Base-by-base conservation (phyloP, 179 eudicot genomes). In the Beta macrorhiza region DNA sequence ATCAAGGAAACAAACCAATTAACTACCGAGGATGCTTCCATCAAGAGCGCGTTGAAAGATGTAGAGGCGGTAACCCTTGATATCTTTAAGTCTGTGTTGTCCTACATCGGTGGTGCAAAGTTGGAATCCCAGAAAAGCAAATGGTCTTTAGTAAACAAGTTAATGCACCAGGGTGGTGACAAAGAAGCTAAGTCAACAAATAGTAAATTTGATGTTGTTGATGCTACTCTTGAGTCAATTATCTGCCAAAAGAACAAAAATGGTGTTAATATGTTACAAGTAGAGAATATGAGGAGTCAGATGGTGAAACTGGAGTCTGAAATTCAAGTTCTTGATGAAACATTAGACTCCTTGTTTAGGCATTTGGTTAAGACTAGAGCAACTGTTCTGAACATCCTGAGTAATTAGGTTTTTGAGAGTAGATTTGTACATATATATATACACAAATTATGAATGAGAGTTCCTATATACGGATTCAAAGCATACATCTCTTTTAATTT, bases 161-260 rank as follows among this genome's bases (percentile, higher is more conserved):
- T 80, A 7, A 76, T 80, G 62, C 53, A 79, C 64, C 64, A 83
- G 71, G 47, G 49, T 44, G 53, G 69, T 4, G 80, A 58, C 51
- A 78, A 78, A 17, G 74, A 74, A 78, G 62, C 65, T n/a, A 59
- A 9, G n/a, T 76, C 82, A 64, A 20, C n/a, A 11, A 49, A 51
- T 44, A 82, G 58, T 44, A 84, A 68, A 44, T 79, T 86, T 79
- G 84, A 81, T 45, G 56, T 45, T 20, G 52, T 86, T 45, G 89
- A 86, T 59, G 67, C 55, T 5, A 32, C 81, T 63, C 20, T 77
- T 15, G 74, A 72, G 47, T 70, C 81, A 8, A 4, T 84, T 15
- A 56, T 80, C 74, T 51, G 62, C 74, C 83, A 76, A 5, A 62
- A 76, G 77, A 63, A 82, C 59, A 68, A 58, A 13, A 70, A 1